Conservation (phyloP, 768 basidiomycete genomes). For the Megacollybia marginata region DNA sequence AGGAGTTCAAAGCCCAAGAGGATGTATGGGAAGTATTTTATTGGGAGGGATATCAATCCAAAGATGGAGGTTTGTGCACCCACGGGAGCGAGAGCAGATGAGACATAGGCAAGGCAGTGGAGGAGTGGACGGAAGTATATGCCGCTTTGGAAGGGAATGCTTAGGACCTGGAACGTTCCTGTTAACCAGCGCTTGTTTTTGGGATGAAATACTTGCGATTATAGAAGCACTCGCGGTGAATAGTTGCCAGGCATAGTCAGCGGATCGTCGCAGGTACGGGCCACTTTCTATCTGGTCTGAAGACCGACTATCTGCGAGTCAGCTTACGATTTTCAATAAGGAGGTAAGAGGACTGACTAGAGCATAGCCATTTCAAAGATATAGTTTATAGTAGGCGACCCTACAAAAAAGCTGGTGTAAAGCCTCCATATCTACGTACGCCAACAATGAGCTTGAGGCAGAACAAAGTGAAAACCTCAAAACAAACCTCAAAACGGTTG, state of each 20-base stretch:
- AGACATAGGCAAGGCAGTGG: constrained; percentile 61
- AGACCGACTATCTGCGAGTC: constrained; percentile 43
- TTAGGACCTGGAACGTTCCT: constrained; percentile 30
- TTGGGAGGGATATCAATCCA: constrained; percentile 70
- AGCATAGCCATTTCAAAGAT: constrained; percentile 68
- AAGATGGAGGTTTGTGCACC: constrained; percentile 67
- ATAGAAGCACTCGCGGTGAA: constrained; percentile 47
- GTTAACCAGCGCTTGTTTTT: not conserved
- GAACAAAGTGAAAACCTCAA: not conserved
- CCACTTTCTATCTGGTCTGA: constrained; percentile 56
- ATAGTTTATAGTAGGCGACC: constrained; percentile 48
- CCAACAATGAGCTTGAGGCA: not conserved
- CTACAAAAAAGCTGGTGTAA: constrained; percentile 69
- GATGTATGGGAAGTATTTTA: constrained; percentile 67
- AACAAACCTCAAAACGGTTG: constrained; percentile 35
- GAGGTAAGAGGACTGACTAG: constrained; percentile 38
- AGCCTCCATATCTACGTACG: constrained; percentile 65
- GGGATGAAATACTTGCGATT: constrained; percentile 37
- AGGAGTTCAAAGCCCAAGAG: constrained; percentile 70
- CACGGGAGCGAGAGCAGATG: constrained; percentile 56
- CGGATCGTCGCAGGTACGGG: constrained; percentile 50
- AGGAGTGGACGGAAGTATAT: constrained; percentile 62
- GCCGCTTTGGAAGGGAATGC: constrained; percentile 49
- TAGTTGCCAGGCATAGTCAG: constrained; percentile 76
- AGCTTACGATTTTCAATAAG: not conserved